Conservation (phyloP, 768 basidiomycete genomes). For the Trametes punicea region DNA sequence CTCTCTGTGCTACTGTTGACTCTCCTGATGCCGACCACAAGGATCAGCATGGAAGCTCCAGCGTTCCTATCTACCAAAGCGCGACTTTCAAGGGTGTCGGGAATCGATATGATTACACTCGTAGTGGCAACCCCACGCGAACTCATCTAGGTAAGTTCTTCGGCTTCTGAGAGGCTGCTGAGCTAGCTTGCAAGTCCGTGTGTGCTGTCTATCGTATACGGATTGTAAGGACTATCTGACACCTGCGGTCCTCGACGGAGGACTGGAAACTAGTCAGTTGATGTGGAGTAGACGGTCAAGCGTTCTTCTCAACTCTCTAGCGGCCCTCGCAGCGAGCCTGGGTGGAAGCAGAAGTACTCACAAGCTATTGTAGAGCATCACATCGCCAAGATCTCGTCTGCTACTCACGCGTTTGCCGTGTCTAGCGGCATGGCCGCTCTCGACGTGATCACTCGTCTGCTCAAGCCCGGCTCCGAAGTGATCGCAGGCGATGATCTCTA, state of each 20-base stretch:
- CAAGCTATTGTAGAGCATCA: conserved; percentile 81
- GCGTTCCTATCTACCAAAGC: conserved; percentile 97
- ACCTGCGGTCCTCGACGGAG: neutral
- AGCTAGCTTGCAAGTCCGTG: neutral
- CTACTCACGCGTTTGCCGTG: conserved; percentile 84
- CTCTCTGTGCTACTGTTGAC: conserved; percentile 87
- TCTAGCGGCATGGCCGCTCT: conserved; percentile 98
- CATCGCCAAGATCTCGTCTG: conserved; percentile 94
- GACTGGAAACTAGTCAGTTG: neutral
- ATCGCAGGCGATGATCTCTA: conserved; percentile 97
- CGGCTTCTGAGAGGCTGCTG: neutral
- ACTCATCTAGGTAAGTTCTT: conserved; percentile 79
- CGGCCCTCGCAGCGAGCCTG: too few relatives aligned
- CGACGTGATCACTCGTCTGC: conserved; percentile 88
- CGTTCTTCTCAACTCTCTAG: neutral
- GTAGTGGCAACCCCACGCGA: conserved; percentile 96
- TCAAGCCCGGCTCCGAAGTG: conserved; percentile 94
- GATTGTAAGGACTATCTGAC: too few relatives aligned
- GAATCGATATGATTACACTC: conserved; percentile 88
- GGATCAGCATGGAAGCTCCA: conserved; percentile 93
- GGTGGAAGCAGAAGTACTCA: neutral
- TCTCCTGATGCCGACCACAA: conserved; percentile 88
- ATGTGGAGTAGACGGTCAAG: neutral
- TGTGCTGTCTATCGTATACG: neutral
- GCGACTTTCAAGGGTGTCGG: conserved; percentile 95